Evolutionary conservation across 805 yeast genomes (phyloP).

Genomic region (Barnettozyma vustinii): DNA sequence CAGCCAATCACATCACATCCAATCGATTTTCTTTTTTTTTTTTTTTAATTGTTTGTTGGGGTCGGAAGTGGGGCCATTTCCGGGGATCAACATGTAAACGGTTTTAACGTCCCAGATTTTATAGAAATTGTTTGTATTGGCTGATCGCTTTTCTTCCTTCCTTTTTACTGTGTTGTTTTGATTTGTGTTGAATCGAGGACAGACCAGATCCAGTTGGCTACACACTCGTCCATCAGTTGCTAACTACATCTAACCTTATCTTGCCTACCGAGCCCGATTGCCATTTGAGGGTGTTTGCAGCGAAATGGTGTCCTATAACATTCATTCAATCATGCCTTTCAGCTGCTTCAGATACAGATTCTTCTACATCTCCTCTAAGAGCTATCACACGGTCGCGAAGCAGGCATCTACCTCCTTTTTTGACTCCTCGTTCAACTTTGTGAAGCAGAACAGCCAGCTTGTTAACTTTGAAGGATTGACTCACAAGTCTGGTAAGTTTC

Average conservation of each 20-base stretch:
- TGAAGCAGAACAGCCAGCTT: constrained; percentile 32
- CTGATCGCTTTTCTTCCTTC: not conserved
- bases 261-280: not conserved
- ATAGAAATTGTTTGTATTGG: not conserved
- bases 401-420: constrained; percentile 31
- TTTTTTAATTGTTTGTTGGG: not conserved
- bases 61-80: not conserved
- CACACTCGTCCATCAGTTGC: not conserved
- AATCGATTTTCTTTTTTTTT: not conserved
- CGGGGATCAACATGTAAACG: not conserved
- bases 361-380: constrained; percentile 28
- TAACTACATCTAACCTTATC: not conserved
- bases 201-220: not conserved
- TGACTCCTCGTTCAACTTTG: constrained; percentile 35
- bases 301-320: constrained; percentile 4
- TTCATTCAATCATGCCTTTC: constrained; percentile 31
- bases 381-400: constrained; percentile 31
- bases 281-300: not conserved
- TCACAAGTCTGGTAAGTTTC: constrained; percentile 16
- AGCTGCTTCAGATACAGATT: constrained; percentile 36
- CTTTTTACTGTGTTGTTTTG: not conserved
- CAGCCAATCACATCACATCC: not conserved
- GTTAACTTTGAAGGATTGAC: constrained; percentile 18
- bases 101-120: not conserved
- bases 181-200: not conserved